A percentile compares a stretch with the other conserved stretches of the same genome.
Conservation (phyloP, 352 stramenopile genomes). For the Phytopythium sindhum region DNA sequence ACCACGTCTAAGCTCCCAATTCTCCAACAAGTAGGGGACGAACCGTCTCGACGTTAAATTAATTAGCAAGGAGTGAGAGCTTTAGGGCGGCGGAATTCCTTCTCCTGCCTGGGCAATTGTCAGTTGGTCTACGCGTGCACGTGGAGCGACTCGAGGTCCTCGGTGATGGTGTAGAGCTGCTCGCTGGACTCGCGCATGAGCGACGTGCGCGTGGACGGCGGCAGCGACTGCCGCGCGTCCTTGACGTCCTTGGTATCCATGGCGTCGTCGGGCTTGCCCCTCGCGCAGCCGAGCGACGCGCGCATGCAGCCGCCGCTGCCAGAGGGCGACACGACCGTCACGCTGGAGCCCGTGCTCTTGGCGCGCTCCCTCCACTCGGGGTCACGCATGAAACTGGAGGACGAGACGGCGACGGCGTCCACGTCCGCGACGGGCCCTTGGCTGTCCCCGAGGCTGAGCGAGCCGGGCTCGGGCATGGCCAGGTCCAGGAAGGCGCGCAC, state of each 20-base stretch:
- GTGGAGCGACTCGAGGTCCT: conserved; percentile 37
- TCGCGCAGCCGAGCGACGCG: neutral
- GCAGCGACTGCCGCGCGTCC: neutral
- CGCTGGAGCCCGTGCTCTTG: conserved; percentile 1
- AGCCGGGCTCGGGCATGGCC: conserved; percentile 6
- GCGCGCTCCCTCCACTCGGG: neutral
- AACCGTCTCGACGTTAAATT: neutral
- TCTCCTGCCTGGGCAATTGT: neutral
- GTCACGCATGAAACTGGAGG: conserved; percentile 9
- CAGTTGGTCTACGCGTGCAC: conserved; percentile 2
- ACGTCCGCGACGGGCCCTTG: conserved; percentile 13
- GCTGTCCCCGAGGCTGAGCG: conserved; percentile 17
- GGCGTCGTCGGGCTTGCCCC: neutral
- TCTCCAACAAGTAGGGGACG: neutral
- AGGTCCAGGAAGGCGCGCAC: conserved; percentile 56
- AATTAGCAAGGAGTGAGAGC: too few species aligned
- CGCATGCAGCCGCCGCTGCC: neutral
- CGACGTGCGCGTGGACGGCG: conserved; percentile 17
- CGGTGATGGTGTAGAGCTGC: conserved; percentile 56
- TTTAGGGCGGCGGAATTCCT: neutral
- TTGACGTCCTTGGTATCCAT: neutral
- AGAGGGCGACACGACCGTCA: conserved; percentile 13
- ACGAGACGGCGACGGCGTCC: conserved; percentile 8
- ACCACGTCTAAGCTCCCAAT: neutral
- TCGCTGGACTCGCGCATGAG: conserved; percentile 9